A percentile compares a stretch with the other conserved stretches of the same genome.
Evolutionary conservation across 2,329 filamentous ascomycete genomes (phyloP).

Genomic region (Pseudogymnoascus sp.): DNA sequence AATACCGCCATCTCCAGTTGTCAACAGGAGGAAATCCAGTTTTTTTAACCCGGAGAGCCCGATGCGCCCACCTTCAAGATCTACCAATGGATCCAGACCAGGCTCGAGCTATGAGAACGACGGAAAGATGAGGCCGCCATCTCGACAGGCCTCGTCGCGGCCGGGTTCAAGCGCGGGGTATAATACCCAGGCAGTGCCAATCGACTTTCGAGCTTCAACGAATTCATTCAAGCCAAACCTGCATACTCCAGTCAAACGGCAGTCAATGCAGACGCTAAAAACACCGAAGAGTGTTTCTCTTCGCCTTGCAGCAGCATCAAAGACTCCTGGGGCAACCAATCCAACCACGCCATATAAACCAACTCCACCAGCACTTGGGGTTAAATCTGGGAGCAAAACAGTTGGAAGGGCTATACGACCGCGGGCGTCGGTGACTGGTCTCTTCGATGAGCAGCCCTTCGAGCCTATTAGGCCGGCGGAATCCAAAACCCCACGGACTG

Average conservation of each 20-base stretch:
- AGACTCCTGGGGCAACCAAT: constrained; percentile 16
- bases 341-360: background rate
- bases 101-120: constrained; percentile 54
- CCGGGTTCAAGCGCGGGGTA: constrained; percentile 48
- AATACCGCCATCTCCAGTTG: constrained; percentile 68
- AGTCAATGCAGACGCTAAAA: constrained; percentile 28
- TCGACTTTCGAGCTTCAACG: constrained; percentile 38
- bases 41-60: constrained; percentile 63
- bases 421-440: constrained; percentile 44
- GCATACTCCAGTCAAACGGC: constrained; percentile 30
- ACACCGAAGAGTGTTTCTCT: constrained; percentile 23
- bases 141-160: constrained; percentile 43
- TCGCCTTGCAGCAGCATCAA: constrained; percentile 24
- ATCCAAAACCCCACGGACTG: background rate
- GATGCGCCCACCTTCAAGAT: constrained; percentile 40
- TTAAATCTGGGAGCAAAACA: constrained; percentile 40
- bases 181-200: constrained; percentile 32
- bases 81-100: constrained; percentile 21
- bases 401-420: constrained; percentile 40
- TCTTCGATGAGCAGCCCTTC: constrained; percentile 32
- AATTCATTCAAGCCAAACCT: constrained; percentile 37
- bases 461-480: background rate
- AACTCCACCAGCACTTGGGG: constrained; percentile 9
- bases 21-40: constrained; percentile 58
- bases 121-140: constrained; percentile 45